A percentile compares a stretch with the other conserved stretches of the same genome.
Evolutionary conservation across 2,329 filamentous ascomycete genomes (phyloP).

Genomic region (Verticillium nonalfalfae): DNA sequence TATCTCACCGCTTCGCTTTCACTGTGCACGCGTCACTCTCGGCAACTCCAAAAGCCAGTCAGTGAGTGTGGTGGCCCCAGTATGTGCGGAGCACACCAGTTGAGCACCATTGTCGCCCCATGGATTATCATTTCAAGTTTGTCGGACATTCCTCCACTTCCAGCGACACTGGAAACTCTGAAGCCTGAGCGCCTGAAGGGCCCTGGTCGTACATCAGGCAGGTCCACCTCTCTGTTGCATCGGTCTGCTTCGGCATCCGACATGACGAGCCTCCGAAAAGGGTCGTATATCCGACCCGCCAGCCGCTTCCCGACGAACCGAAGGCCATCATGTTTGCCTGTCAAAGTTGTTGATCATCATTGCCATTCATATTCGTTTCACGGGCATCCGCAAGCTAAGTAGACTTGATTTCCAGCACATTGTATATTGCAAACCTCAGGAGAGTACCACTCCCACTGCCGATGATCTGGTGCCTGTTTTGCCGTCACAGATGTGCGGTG

Average conservation of each 20-base stretch:
- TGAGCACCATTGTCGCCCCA: neutral
- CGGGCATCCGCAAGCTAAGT: neutral
- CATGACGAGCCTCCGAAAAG: neutral
- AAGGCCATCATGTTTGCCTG: neutral
- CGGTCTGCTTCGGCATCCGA: neutral
- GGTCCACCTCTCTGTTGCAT: neutral
- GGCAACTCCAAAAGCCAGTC: neutral
- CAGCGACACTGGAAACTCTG: neutral
- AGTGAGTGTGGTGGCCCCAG: neutral
- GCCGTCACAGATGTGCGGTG: neutral
- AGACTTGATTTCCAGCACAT: neutral
- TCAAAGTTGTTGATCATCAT: neutral
- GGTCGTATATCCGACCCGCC: neutral
- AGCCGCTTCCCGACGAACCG: neutral
- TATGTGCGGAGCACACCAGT: neutral
- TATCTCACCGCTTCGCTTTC: neutral
- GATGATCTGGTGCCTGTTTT: neutral
- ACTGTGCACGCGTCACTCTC: neutral
- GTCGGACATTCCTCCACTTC: neutral
- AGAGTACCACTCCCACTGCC: no score
- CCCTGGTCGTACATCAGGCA: neutral
- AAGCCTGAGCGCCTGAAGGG: neutral
- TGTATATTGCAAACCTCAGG: neutral
- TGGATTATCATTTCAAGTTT: neutral
- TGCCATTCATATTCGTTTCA: neutral